These are phyloP conservation scores for Neurospora sp. DNA, from an alignment of 495 filamentous ascomycete species.

Conservation along the genomic window DNA sequence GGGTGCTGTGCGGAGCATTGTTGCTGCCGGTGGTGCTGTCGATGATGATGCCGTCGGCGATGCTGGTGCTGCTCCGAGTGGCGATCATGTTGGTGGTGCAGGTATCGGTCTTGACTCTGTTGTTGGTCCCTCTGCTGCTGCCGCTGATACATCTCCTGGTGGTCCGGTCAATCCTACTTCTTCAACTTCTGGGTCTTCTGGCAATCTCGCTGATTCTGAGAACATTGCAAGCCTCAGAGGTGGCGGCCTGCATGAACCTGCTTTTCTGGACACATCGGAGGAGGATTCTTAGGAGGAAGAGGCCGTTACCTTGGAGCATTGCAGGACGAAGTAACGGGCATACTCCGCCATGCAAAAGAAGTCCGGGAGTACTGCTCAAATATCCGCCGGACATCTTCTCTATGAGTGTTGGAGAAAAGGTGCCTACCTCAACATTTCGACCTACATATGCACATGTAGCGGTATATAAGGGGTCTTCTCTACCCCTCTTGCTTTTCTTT, in stretches of 20 bases:
- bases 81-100: too few species aligned
- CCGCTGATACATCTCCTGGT: background rate
- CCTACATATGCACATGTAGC: too few species aligned
- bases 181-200: background rate
- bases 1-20: background rate
- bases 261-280: background rate
- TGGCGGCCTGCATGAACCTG: background rate
- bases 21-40: background rate
- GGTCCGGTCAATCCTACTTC: background rate
- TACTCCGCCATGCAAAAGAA: background rate
- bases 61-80: background rate
- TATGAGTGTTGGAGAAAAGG: too few species aligned
- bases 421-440: too few species aligned
- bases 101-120: background rate
- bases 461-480: too few species aligned
- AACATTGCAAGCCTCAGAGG: background rate
- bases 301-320: background rate
- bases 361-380: background rate
- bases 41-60: background rate
- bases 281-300: background rate
- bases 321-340: background rate
- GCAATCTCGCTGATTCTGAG: background rate
- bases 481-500: too few species aligned
- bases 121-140: background rate
- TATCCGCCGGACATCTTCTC: background rate